phyloP scores from a whole-genome alignment of 2,329 filamentous ascomycete genomes.

The Epichloe gansuensis region DNA sequence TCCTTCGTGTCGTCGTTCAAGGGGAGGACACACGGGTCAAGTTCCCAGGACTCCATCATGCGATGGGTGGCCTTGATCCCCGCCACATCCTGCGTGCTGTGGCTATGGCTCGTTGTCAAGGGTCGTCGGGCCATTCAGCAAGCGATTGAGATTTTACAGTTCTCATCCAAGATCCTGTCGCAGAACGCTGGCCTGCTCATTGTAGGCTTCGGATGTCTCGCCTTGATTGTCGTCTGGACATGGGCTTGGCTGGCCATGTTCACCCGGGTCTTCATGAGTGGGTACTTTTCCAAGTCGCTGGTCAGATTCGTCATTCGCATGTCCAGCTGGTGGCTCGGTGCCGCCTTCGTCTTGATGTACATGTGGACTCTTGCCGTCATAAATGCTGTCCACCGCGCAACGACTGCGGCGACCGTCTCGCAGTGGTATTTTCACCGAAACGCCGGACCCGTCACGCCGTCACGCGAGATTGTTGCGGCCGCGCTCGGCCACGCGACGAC shows the following conservation, averaged over 20 bases:
- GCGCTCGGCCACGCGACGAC: constrained; percentile 71
- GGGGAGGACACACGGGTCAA: constrained; percentile 58
- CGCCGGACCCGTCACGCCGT: constrained; percentile 61
- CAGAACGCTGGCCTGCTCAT: constrained; percentile 72
- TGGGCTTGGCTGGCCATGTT: constrained; percentile 98
- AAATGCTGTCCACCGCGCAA: constrained; percentile 77
- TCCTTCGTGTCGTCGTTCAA: constrained; percentile 83
- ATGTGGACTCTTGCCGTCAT: constrained; percentile 87
- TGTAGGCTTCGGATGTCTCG: constrained; percentile 69
- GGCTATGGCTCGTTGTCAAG: constrained; percentile 73
- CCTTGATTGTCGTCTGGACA: constrained; percentile 71
- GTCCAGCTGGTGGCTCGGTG: constrained; percentile 90
- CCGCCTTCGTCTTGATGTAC: constrained; percentile 85
- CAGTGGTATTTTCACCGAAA: constrained; percentile 99
- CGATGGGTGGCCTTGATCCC: constrained; percentile 74
- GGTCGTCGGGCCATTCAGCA: constrained; percentile 69
- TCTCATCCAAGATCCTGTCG: constrained; percentile 74
- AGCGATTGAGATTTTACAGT: constrained; percentile 81
- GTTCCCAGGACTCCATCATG: constrained; percentile 81
- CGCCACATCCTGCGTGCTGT: constrained; percentile 56
- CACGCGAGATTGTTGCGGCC: constrained; percentile 68
- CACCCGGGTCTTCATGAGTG: constrained; percentile 86
- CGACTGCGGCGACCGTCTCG: constrained; percentile 86
- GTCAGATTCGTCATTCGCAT: constrained; percentile 66
- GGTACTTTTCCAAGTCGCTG: constrained; percentile 56